Conservation (phyloP, 148 eudicot species). For the Camellia granthamiana region DNA sequence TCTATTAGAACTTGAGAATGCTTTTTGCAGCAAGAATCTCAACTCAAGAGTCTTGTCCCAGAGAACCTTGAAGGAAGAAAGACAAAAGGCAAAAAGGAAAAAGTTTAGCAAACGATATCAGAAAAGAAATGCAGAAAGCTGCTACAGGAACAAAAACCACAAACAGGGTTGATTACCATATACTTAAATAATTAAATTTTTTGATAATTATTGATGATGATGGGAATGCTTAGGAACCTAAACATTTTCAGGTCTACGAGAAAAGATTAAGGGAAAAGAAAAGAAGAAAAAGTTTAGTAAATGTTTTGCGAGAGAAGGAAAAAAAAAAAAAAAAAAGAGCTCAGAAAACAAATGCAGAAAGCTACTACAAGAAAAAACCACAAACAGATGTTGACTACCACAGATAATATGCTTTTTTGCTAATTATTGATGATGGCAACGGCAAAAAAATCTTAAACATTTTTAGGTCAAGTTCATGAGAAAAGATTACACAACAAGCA, state of each 20-base stretch:
- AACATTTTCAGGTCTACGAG: too few relatives aligned
- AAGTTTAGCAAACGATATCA: neutral
- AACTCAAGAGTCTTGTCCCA: constrained; percentile 95
- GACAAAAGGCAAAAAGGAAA: neutral
- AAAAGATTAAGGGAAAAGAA: neutral
- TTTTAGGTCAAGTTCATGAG: neutral
- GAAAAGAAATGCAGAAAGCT: neutral
- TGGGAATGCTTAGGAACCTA: neutral
- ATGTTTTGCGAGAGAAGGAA: neutral
- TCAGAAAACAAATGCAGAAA: constrained; percentile 1
- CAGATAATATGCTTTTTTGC: neutral
- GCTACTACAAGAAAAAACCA: neutral
- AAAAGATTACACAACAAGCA: neutral
- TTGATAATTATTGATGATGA: neutral
- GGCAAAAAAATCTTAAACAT: neutral
- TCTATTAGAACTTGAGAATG: constrained; percentile 64
- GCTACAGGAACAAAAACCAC: neutral
- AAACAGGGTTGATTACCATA: neutral
- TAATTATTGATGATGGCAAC: neutral
- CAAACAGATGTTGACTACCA: neutral
- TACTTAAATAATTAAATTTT: neutral
- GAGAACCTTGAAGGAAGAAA: constrained; percentile 48
- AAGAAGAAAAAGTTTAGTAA: neutral
- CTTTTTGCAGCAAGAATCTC: constrained; percentile 75
- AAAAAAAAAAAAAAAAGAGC: neutral